Evolutionary conservation across 148 eudicot species (phyloP).

Genomic region (Hydrangea macrophylla): DNA sequence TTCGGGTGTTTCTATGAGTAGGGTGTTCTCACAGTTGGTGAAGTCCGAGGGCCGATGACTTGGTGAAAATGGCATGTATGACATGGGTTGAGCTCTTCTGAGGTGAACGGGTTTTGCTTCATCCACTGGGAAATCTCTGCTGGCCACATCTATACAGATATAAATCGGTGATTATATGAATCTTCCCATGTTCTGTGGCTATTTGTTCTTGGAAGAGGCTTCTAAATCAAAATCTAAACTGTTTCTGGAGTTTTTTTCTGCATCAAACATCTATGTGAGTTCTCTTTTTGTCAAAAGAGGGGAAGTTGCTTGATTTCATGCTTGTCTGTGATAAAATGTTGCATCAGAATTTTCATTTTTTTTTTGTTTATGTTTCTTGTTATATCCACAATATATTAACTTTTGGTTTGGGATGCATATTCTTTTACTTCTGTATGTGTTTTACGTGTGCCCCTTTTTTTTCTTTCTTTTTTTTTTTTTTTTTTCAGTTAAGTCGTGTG

Average conservation of each 20-base stretch:
- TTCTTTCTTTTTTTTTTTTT: not conserved
- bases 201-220: not conserved
- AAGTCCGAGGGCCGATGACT: slow-evolving; percentile 65
- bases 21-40: slow-evolving; percentile 80
- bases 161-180: not conserved
- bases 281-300: not conserved
- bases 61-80: not conserved
- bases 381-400: not conserved
- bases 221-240: not conserved
- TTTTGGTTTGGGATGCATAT: not conserved
- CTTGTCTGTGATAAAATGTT: not conserved
- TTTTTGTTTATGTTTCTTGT: not conserved
- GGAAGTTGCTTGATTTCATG: not conserved
- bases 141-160: not conserved
- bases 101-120: not conserved
- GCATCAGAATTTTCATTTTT: not conserved
- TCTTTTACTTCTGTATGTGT: not conserved
- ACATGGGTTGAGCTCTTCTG: slow-evolving; percentile 6
- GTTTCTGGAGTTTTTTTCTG: not conserved
- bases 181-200: not conserved
- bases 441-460: not conserved
- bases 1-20: slow-evolving; percentile 76
- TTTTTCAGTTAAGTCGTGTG: no score
- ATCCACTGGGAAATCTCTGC: not conserved
- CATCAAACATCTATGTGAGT: not conserved